Percentiles rank a stretch among this genome's conserved stretches.
Conservation (phyloP, 306 rosid genomes). For the Prunus mira region DNA sequence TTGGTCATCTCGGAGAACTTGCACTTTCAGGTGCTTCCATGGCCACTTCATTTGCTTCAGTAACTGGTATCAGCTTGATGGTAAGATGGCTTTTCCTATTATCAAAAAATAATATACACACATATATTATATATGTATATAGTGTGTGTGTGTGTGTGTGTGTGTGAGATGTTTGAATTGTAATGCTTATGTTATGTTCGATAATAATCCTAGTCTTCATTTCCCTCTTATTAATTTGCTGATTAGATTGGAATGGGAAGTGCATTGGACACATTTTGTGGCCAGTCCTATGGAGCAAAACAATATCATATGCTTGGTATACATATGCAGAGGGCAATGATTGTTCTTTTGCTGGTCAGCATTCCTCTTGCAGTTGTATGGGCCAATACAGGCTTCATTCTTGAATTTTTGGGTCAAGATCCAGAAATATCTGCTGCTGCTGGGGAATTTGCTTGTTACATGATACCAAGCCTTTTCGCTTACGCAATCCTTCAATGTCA, state of each 20-base stretch:
- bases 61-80: slow-evolving; percentile 35
- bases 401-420: slow-evolving; percentile 31
- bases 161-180: neutral
- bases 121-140: no score
- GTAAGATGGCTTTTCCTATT: slow-evolving; percentile 11
- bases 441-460: slow-evolving; percentile 28
- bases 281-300: slow-evolving; percentile 37
- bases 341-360: slow-evolving; percentile 32
- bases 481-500: slow-evolving; percentile 29
- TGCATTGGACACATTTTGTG: slow-evolving; percentile 40
- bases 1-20: slow-evolving; percentile 37
- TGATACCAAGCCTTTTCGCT: slow-evolving; percentile 39
- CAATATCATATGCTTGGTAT: slow-evolving; percentile 35
- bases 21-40: slow-evolving; percentile 39
- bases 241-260: slow-evolving; percentile 40
- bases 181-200: neutral
- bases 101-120: neutral
- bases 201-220: neutral
- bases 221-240: neutral
- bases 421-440: slow-evolving; percentile 34
- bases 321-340: slow-evolving; percentile 37
- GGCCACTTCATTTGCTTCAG: slow-evolving; percentile 45
- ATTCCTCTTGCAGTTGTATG: slow-evolving; percentile 26
- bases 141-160: no score
- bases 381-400: slow-evolving; percentile 32